These are phyloP conservation scores for Glomus cerebriforme DNA, from an alignment of 192 early-diverging fungal genomes.

Conservation along the genomic window DNA sequence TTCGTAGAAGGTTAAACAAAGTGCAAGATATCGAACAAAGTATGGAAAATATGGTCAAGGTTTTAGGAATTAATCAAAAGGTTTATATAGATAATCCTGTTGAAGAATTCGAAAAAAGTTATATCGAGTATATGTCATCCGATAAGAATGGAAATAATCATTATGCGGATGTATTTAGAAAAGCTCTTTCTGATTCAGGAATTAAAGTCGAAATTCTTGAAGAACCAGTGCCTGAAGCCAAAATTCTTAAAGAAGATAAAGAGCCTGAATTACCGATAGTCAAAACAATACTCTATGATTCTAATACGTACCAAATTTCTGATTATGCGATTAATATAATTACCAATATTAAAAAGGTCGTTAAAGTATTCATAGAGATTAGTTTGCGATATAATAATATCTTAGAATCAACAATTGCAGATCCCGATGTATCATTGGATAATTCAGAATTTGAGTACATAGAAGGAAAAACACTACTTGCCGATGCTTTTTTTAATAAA, in stretches of 20 bases:
- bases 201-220: not conserved
- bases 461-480: not conserved
- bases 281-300: not conserved
- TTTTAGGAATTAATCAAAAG: conserved; percentile 35
- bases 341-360: conserved; percentile 31
- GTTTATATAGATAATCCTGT: conserved; percentile 33
- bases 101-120: conserved; percentile 26
- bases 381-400: conserved; percentile 37
- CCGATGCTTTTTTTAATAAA: conserved; percentile 37
- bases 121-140: conserved; percentile 32
- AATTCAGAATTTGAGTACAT: conserved; percentile 12
- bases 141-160: not conserved
- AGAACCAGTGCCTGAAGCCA: not conserved
- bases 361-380: conserved; percentile 34
- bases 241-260: not conserved
- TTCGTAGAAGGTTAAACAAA: conserved; percentile 41
- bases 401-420: conserved; percentile 19
- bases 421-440: conserved; percentile 17
- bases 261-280: not conserved
- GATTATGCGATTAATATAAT: conserved; percentile 29
- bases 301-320: conserved; percentile 20
- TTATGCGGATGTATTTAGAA: conserved; percentile 25
- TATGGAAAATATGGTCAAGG: conserved; percentile 34
- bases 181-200: conserved; percentile 19
- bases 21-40: conserved; percentile 27